These are phyloP conservation scores for Fusarium austroafricanum DNA, from an alignment of 2,329 filamentous ascomycete genomes.

Conservation along the genomic window DNA sequence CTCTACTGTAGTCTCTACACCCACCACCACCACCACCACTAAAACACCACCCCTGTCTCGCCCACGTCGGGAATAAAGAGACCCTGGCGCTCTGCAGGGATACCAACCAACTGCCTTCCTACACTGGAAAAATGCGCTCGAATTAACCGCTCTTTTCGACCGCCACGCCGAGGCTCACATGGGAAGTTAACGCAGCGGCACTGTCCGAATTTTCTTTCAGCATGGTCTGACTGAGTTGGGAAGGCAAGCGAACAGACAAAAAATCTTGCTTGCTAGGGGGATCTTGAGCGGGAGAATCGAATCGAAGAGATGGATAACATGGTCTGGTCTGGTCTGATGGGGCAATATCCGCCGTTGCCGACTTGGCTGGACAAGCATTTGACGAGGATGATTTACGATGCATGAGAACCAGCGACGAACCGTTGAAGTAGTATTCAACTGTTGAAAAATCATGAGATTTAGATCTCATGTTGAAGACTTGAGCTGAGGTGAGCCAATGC, in stretches of 20 bases:
- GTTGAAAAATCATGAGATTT: neutral
- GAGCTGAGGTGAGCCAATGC: neutral
- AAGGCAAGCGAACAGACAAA: neutral
- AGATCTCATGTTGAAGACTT: neutral
- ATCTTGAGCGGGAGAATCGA: constrained; percentile 1
- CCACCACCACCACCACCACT: constrained; percentile 1
- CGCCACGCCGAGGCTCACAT: constrained; percentile 45
- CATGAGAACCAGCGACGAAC: neutral
- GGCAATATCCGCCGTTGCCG: constrained; percentile 32
- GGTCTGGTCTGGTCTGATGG: constrained; percentile 23
- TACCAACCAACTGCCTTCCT: constrained; percentile 37
- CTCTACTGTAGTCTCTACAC: constrained; percentile 28
- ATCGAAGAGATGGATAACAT: neutral
- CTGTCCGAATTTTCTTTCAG: neutral
- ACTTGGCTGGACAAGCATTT: constrained; percentile 26
- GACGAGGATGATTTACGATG: constrained; percentile 1
- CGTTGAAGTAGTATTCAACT: neutral
- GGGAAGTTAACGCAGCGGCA: constrained; percentile 12
- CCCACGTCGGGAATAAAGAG: constrained; percentile 30
- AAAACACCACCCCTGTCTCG: neutral
- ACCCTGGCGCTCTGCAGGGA: constrained; percentile 22
- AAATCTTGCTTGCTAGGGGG: neutral
- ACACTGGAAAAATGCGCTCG: constrained; percentile 25
- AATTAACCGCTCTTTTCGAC: constrained; percentile 18
- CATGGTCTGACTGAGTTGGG: neutral